These are phyloP conservation scores for Basidiobolus meristosporus DNA, from an alignment of 371 early-diverging fungal species.

Conservation along the genomic window DNA sequence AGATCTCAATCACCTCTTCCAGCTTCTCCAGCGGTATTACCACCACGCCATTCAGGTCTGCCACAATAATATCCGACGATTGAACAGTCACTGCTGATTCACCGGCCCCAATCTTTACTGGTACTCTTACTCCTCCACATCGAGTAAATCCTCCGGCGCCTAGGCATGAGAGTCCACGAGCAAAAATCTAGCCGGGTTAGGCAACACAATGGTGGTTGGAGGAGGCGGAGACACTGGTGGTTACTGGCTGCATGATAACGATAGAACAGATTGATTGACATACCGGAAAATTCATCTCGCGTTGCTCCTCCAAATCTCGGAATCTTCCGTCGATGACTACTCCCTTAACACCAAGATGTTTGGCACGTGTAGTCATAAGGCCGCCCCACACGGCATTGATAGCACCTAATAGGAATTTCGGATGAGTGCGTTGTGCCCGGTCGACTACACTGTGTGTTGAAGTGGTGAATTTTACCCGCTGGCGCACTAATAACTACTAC, in stretches of 20 bases:
- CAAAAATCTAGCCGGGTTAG: background rate
- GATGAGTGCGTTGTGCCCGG: background rate
- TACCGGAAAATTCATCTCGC: constrained; percentile 37
- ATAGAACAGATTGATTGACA: background rate
- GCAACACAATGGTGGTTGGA: background rate
- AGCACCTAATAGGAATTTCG: constrained; percentile 1
- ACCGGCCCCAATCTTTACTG: constrained; percentile 15
- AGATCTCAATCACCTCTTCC: constrained; percentile 26
- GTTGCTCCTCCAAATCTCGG: constrained; percentile 50
- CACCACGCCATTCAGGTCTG: constrained; percentile 61
- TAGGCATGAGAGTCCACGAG: background rate
- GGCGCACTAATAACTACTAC: constrained; percentile 56
- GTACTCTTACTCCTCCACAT: constrained; percentile 17
- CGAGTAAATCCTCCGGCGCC: background rate
- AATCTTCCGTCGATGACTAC: constrained; percentile 58
- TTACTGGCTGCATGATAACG: background rate
- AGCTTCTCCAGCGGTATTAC: constrained; percentile 32
- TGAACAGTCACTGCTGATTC: constrained; percentile 21
- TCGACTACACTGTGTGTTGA: background rate
- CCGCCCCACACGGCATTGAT: constrained; percentile 71
- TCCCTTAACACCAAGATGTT: constrained; percentile 29
- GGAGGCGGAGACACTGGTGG: background rate
- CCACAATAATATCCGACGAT: constrained; percentile 58
- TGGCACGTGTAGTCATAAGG: constrained; percentile 57
- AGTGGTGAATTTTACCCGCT: constrained; percentile 2